Evolutionary conservation across 1,284 basidiomycete species (phyloP).

Genomic region (Puccinia horiana): DNA sequence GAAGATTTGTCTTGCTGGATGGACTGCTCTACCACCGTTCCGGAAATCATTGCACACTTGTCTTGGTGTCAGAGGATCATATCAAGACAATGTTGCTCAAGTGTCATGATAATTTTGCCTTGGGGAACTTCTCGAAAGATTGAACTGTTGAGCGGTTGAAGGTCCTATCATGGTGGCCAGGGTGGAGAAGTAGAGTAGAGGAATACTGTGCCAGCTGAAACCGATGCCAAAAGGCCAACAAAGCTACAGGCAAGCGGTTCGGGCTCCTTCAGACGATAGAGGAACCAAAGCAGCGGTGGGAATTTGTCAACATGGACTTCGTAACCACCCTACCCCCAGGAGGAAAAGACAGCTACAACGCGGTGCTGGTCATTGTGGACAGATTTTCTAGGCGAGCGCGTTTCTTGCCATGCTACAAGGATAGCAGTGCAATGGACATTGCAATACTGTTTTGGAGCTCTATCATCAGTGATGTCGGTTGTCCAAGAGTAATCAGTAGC

Average conservation of each 20-base stretch:
- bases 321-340: background rate
- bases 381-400: background rate
- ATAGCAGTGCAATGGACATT: background rate
- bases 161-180: conserved; percentile 5
- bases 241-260: background rate
- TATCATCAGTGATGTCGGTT: background rate
- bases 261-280: background rate
- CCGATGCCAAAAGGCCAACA: background rate
- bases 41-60: background rate
- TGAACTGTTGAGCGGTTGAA: background rate
- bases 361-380: background rate
- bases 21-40: conserved; percentile 12
- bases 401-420: conserved; percentile 1
- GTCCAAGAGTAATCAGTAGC: background rate
- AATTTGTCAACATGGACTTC: background rate
- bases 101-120: conserved; percentile 4
- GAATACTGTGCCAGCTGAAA: background rate
- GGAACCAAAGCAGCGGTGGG: background rate
- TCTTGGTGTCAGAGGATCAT: background rate
- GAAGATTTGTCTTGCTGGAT: background rate
- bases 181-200: background rate
- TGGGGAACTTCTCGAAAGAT: background rate
- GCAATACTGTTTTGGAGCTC: background rate
- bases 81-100: background rate
- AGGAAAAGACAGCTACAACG: background rate